phyloP scores from a whole-genome alignment of 305 asterid genomes.

The Fraxinus latifolia region DNA sequence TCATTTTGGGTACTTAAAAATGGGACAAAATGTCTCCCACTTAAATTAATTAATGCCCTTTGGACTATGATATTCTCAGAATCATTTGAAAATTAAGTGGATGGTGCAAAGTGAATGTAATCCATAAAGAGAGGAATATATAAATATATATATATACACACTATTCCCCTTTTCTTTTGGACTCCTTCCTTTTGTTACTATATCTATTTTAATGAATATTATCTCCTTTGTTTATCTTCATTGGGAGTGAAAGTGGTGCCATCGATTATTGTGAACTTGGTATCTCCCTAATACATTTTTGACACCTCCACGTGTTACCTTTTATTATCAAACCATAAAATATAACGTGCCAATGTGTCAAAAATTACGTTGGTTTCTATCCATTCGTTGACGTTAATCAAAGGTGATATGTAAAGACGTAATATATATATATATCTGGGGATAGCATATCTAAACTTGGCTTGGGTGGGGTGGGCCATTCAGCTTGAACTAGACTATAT shows the following conservation, averaged over 20 bases:
- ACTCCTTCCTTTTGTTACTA: not conserved
- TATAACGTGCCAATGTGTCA: not conserved
- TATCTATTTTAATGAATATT: not conserved
- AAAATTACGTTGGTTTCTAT: not conserved
- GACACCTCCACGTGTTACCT: not conserved
- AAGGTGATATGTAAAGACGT: not conserved
- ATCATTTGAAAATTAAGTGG: not conserved
- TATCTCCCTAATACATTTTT: not conserved
- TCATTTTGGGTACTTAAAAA: not conserved
- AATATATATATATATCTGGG: too few relatives aligned
- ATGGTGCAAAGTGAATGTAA: constrained; percentile 16
- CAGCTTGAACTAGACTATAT: too few relatives aligned
- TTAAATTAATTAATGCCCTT: not conserved
- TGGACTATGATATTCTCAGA: not conserved
- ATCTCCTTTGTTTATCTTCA: not conserved
- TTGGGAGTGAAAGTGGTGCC: not conserved
- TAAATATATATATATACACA: not conserved
- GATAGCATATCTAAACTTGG: too few relatives aligned
- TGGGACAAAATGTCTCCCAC: not conserved
- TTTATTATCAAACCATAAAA: not conserved
- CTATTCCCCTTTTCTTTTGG: constrained; percentile 18
- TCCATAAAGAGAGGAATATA: not conserved
- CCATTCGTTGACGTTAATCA: not conserved
- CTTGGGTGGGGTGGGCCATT: too few relatives aligned
- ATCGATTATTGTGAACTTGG: not conserved